Base-by-base conservation (phyloP, 208 protist genomes). In the Acanthamoeba castellanii region DNA sequence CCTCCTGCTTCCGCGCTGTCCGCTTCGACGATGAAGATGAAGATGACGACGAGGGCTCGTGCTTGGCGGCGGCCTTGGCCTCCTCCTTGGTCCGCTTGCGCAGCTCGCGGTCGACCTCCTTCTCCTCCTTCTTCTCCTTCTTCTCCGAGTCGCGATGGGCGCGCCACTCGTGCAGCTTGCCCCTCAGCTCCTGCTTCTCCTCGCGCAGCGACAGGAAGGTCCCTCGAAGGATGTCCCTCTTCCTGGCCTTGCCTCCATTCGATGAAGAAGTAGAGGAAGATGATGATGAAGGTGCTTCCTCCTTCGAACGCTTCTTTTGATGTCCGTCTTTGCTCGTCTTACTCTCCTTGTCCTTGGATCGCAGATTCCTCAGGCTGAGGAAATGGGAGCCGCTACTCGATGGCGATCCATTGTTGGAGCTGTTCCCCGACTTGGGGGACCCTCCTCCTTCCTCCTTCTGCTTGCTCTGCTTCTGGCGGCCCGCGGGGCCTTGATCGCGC, bases 161-260 rank as follows among this genome's bases (percentile, higher is more conserved):
- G 42, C 76, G 76, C 76, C 76, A 85, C 45, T 57, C 76, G 42
- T 85, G 76, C 76, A 85, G 30, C 76, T 57, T 50, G 45, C 47
- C 76, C 45, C 55, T 85, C 18, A 85, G 76, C 45, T 85, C 76
- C 27, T 85, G n/a, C 45, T 85, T 85, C n/a, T 85, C 76, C 76
- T 85, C 76, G 2, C 76, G 76, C 76, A 85, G n/a, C 76, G 76
- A 85, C 20, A 57, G 76, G 16, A 85, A 59, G 42, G 11, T 25
- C 18, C 47, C 76, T 18, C 47, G 34, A 5, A 85, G 13, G 76
- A 85, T 57, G 76, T 57, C 47, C 22, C 76, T 18, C 76, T 85
- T 85, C n/a, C 47, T 85, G n/a, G 11, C 22, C 42, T 85, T 85
- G 72, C 72, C 72, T 50, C n/a, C 72, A 3, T 82, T 82, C 32